These are phyloP conservation scores for Chamaenerion angustifolium DNA, from an alignment of 345 rosid species.

Conservation along the genomic window DNA sequence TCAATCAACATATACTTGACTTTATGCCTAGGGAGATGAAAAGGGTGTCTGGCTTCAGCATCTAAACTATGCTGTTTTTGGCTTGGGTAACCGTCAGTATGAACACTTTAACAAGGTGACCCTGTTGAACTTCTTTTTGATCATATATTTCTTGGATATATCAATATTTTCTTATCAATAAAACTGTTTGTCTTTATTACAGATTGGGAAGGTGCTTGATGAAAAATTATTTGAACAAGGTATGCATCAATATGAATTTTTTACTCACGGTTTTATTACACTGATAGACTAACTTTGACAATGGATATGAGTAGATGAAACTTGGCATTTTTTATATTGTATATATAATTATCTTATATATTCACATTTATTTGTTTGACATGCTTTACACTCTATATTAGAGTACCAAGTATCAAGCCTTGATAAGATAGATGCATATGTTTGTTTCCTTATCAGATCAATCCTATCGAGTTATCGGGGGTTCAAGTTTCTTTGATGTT, in stretches of 20 bases:
- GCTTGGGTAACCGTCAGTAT: slow-evolving; percentile 90
- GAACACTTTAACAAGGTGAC: slow-evolving; percentile 91
- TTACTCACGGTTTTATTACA: neutral
- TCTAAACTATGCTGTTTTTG: slow-evolving; percentile 79
- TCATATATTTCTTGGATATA: neutral
- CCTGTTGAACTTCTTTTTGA: neutral
- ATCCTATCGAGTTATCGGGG: too few species aligned
- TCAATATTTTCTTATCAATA: neutral
- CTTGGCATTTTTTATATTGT: too few species aligned
- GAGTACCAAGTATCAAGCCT: too few species aligned
- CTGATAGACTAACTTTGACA: neutral
- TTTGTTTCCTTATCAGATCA: too few species aligned
- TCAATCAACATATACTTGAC: neutral
- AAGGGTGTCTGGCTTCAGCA: slow-evolving; percentile 58
- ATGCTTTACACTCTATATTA: too few species aligned
- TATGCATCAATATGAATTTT: slow-evolving; percentile 16
- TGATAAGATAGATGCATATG: too few species aligned
- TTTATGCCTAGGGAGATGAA: slow-evolving; percentile 44
- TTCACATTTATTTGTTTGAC: neutral
- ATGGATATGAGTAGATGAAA: too few species aligned
- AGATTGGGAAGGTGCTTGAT: slow-evolving; percentile 83
- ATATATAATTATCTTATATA: neutral
- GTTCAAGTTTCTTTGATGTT: too few species aligned
- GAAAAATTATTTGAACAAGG: slow-evolving; percentile 62
- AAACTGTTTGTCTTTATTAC: slow-evolving; percentile 6